These are phyloP conservation scores for Phascolomyces articulosus DNA, from an alignment of 371 early-diverging fungal species.

Conservation along the genomic window DNA sequence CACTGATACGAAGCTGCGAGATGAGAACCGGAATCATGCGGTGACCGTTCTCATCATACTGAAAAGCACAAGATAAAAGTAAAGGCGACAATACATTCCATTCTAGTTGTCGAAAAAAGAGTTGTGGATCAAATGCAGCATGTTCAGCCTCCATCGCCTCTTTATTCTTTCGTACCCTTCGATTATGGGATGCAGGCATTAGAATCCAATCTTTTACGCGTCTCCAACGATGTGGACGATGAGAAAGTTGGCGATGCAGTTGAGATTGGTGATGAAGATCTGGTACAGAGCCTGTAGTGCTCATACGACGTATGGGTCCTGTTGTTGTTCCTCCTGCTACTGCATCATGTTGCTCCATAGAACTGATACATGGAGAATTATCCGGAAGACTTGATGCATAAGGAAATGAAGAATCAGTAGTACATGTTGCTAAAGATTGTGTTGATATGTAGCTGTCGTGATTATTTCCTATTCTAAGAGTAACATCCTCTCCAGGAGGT, in stretches of 20 bases:
- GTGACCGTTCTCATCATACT: slow-evolving; percentile 28
- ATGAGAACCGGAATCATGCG: slow-evolving; percentile 36
- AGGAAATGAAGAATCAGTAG: background rate
- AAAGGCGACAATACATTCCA: slow-evolving; percentile 26
- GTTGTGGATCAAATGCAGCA: background rate
- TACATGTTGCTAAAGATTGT: background rate
- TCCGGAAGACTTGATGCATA: background rate
- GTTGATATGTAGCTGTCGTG: background rate
- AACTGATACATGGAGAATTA: background rate
- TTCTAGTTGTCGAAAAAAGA: slow-evolving; percentile 12
- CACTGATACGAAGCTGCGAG: slow-evolving; percentile 19
- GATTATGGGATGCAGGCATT: background rate
- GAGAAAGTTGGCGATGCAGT: background rate
- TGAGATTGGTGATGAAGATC: background rate
- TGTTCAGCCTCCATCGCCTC: background rate
- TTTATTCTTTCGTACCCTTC: background rate
- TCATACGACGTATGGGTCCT: background rate
- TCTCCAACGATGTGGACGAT: background rate
- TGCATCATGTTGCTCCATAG: background rate
- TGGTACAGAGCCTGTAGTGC: background rate
- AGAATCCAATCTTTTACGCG: background rate
- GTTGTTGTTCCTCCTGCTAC: background rate
- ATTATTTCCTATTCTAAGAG: background rate
- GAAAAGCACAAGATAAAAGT: slow-evolving; percentile 23
- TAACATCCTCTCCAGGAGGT: background rate